These are phyloP conservation scores for Hordeum pubiflorum DNA, from an alignment of 202 grass and related monocot species.

Conservation along the genomic window DNA sequence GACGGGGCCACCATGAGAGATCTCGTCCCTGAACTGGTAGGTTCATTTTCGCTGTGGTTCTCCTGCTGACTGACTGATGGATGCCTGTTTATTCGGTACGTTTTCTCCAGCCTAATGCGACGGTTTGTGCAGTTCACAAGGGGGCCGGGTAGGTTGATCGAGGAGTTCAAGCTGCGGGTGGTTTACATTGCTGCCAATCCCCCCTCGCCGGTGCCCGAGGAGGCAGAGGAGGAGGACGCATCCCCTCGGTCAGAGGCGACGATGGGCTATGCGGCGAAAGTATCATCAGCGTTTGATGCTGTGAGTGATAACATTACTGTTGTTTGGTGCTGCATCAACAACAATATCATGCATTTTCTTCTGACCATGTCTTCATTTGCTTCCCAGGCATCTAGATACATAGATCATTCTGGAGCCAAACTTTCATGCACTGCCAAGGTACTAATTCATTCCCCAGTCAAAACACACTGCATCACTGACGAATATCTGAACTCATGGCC, in stretches of 20 bases:
- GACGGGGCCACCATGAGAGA: slow-evolving; percentile 46
- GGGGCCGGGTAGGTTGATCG: slow-evolving; percentile 45
- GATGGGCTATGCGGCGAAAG: slow-evolving; percentile 25
- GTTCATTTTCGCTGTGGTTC: background rate
- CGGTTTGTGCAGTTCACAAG: slow-evolving; percentile 56
- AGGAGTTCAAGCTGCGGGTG: slow-evolving; percentile 79
- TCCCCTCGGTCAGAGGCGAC: slow-evolving; percentile 33
- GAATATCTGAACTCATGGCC: background rate
- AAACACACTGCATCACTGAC: background rate
- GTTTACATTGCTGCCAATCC: slow-evolving; percentile 79
- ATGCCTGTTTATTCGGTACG: background rate
- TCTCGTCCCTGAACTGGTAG: slow-evolving; percentile 43
- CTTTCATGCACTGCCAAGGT: slow-evolving; percentile 12
- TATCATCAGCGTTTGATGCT: slow-evolving; percentile 15
- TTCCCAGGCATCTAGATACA: slow-evolving; percentile 7
- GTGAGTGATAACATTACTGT: slow-evolving; percentile 31
- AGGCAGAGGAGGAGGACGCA: slow-evolving; percentile 49
- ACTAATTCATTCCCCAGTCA: background rate
- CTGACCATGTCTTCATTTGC: background rate
- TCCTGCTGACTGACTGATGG: background rate
- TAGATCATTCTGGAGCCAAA: background rate
- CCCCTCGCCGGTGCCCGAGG: slow-evolving; percentile 87
- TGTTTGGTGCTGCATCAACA: background rate
- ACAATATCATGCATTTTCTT: background rate
- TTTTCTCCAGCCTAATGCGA: background rate